Evolutionary conservation across 2,329 filamentous ascomycete genomes (phyloP).

Genomic region (Tolypocladium pustulatum): DNA sequence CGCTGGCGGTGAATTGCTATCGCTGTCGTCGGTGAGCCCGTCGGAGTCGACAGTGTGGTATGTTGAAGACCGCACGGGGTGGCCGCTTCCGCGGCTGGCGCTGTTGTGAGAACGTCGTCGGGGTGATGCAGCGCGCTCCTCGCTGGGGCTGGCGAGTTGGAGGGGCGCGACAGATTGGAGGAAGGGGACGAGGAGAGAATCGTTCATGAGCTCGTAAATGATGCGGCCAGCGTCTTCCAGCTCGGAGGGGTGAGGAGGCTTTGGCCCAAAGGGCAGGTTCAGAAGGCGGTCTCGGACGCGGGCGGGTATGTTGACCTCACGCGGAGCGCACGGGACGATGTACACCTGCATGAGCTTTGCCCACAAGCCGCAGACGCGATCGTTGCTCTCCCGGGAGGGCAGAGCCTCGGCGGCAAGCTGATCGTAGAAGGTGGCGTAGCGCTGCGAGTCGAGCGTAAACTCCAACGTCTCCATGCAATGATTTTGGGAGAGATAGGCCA

Average conservation of each 20-base stretch:
- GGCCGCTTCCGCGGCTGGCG: not conserved
- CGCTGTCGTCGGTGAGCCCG: conserved; percentile 54
- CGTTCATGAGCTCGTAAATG: conserved; percentile 94
- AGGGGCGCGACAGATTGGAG: conserved; percentile 52
- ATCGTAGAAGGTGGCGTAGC: conserved; percentile 57
- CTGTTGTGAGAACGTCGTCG: conserved; percentile 2
- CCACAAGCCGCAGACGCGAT: conserved; percentile 75
- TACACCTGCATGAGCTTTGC: conserved; percentile 81
- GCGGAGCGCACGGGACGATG: conserved; percentile 72
- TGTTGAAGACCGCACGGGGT: conserved; percentile 21
- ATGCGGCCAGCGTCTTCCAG: conserved; percentile 78
- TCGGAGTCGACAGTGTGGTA: conserved; percentile 38
- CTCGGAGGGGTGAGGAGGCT: conserved; percentile 62
- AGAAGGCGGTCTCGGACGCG: conserved; percentile 76
- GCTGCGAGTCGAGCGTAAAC: conserved; percentile 87
- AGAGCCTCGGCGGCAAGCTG: conserved; percentile 28
- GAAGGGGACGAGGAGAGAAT: conserved; percentile 88
- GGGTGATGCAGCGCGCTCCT: conserved; percentile 32
- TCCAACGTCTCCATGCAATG: conserved; percentile 94
- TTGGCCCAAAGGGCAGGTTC: conserved; percentile 37
- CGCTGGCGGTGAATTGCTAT: conserved; percentile 42
- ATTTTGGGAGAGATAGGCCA: conserved; percentile 92
- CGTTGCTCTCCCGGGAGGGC: conserved; percentile 33
- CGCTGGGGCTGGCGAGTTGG: conserved; percentile 21
- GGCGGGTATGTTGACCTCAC: conserved; percentile 84